Percentiles rank a stretch among this genome's conserved stretches.
Evolutionary conservation across 495 filamentous ascomycete species (phyloP).

Genomic region (Chaetomium cochliodes): DNA sequence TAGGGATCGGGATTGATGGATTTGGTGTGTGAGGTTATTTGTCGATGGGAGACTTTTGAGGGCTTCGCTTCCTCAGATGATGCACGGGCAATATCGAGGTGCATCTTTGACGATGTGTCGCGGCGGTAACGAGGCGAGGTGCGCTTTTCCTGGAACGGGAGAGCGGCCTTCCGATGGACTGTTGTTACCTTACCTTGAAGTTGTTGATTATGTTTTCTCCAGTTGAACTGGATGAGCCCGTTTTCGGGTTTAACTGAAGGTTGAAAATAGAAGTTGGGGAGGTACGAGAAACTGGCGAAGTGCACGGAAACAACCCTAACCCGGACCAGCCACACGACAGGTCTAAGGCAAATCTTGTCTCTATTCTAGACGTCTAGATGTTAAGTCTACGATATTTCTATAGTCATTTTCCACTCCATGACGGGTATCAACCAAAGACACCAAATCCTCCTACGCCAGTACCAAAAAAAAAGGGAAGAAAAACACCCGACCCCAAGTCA

Average conservation of each 20-base stretch:
- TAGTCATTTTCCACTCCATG: background rate
- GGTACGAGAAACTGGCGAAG: no score
- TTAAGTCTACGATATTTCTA: background rate
- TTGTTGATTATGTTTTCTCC: no score
- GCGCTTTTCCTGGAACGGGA: constrained; percentile 14
- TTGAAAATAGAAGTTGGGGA: no score
- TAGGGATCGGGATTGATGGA: no score
- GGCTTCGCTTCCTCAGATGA: background rate
- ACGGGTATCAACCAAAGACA: constrained; percentile 3
- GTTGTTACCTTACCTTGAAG: no score
- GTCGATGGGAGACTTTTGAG: no score
- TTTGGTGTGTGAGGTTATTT: no score
- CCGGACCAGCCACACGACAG: no score
- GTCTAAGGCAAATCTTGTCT: no score
- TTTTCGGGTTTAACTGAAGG: no score
- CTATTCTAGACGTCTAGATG: background rate
- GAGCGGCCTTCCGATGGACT: background rate
- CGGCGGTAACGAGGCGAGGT: background rate
- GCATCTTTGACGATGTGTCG: background rate
- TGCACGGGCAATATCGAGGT: background rate
- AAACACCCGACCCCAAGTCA: background rate
- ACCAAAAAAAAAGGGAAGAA: background rate
- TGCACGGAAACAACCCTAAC: no score
- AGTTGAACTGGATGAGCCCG: no score
- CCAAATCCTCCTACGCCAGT: background rate